Percentiles rank a stretch among this genome's conserved stretches.
phyloP scores from a whole-genome alignment of 805 yeast genomes.

The Metschnikowia chrysomelidarum region DNA sequence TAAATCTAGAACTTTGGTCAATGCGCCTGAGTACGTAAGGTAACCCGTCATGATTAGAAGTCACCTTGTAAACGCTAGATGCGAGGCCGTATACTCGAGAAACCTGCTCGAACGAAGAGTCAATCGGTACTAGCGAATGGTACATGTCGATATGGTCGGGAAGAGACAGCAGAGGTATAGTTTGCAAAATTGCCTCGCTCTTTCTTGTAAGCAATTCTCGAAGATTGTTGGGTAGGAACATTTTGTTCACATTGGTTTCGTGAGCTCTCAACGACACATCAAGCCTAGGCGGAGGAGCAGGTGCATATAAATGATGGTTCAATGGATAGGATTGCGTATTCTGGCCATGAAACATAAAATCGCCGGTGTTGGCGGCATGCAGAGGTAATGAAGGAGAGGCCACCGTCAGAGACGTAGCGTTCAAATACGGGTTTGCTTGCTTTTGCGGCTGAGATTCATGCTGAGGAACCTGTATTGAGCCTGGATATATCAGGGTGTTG shows the following conservation, averaged over 20 bases:
- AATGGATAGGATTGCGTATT: constrained; percentile 43
- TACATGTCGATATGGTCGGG: constrained; percentile 62
- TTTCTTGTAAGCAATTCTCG: constrained; percentile 69
- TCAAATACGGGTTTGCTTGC: constrained; percentile 26
- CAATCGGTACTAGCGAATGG: constrained; percentile 87
- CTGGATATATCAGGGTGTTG: constrained; percentile 10
- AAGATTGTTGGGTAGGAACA: constrained; percentile 71
- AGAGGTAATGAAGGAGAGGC: constrained; percentile 11
- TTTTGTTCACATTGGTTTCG: constrained; percentile 63
- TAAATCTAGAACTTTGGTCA: constrained; percentile 36
- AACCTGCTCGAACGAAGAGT: constrained; percentile 36
- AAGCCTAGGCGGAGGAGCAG: constrained; percentile 77
- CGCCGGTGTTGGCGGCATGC: constrained; percentile 10
- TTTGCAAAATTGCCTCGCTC: constrained; percentile 78
- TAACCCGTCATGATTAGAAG: constrained; percentile 74
- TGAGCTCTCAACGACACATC: constrained; percentile 60
- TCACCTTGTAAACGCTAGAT: constrained; percentile 72
- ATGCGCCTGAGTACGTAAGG: constrained; percentile 75
- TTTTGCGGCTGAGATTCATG: constrained; percentile 14
- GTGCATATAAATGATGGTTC: constrained; percentile 87
- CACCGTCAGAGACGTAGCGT: constrained; percentile 9
- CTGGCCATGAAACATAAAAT: constrained; percentile 17
- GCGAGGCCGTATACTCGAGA: constrained; percentile 50
- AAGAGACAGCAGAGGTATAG: constrained; percentile 44
- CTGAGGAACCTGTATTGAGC: constrained; percentile 12